Conservation (phyloP, 1,284 basidiomycete species). For the Puccinia triticina region DNA sequence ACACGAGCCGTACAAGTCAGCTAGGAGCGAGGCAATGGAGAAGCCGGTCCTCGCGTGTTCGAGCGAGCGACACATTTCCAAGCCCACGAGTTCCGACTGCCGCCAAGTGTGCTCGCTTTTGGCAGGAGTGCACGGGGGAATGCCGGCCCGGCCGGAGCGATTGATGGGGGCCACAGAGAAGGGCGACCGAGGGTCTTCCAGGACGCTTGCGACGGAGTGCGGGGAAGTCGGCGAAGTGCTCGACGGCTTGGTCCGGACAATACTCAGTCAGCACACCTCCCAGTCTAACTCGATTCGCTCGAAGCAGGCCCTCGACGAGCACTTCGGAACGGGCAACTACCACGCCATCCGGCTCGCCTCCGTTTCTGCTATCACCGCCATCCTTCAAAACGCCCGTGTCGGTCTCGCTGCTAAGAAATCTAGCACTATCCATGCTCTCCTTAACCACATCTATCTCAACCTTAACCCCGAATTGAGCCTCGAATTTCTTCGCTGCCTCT, state of each 20-base stretch:
- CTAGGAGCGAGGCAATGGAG: not conserved
- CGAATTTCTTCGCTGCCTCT: constrained; percentile 58
- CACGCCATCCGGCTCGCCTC: constrained; percentile 67
- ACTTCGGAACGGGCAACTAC: constrained; percentile 70
- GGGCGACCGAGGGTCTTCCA: constrained; percentile 55
- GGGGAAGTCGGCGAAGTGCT: constrained; percentile 65
- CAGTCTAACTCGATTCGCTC: constrained; percentile 69
- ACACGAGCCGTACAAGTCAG: not conserved
- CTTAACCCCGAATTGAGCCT: constrained; percentile 55
- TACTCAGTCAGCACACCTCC: constrained; percentile 76
- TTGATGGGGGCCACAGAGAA: not conserved
- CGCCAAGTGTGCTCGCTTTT: constrained; percentile 56
- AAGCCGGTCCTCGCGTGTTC: not conserved
- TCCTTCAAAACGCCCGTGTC: constrained; percentile 67
- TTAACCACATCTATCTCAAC: constrained; percentile 52
- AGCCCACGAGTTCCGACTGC: constrained; percentile 53
- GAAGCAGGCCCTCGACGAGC: constrained; percentile 67
- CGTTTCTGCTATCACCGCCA: constrained; percentile 66
- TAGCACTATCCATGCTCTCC: constrained; percentile 64
- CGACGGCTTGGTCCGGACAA: constrained; percentile 72
- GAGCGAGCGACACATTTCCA: not conserved
- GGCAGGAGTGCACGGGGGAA: constrained; percentile 55
- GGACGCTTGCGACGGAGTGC: constrained; percentile 53
- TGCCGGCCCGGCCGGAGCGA: constrained; percentile 26
- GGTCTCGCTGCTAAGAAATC: constrained; percentile 76